A percentile compares a stretch with the other conserved stretches of the same genome.
phyloP scores from a whole-genome alignment of 2,329 filamentous ascomycete genomes.

The Neobulgaria alba region DNA sequence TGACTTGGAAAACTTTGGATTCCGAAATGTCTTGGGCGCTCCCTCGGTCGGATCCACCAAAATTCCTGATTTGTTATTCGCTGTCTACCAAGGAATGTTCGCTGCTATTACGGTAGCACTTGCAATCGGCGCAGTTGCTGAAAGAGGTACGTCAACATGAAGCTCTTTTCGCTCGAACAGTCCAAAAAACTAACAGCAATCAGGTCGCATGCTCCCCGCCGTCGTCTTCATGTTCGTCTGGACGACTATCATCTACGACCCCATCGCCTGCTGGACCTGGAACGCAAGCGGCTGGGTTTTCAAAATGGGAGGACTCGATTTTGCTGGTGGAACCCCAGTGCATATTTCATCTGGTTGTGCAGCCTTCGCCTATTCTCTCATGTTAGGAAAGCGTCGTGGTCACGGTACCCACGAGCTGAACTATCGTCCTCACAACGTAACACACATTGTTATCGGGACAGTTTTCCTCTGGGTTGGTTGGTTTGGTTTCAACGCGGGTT shows the following conservation, averaged over 20 bases:
- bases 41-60: slow-evolving; percentile 66
- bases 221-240: slow-evolving; percentile 91
- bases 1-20: slow-evolving; percentile 69
- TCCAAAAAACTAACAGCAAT: background rate
- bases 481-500: slow-evolving; percentile 92
- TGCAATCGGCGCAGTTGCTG: slow-evolving; percentile 75
- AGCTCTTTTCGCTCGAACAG: background rate
- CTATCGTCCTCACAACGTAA: slow-evolving; percentile 88
- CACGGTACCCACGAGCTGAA: slow-evolving; percentile 84
- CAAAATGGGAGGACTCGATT: slow-evolving; percentile 74
- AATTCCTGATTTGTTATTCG: slow-evolving; percentile 78
- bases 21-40: slow-evolving; percentile 64
- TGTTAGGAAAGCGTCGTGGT: slow-evolving; percentile 64
- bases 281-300: slow-evolving; percentile 75
- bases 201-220: slow-evolving; percentile 41
- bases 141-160: slow-evolving; percentile 59
- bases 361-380: slow-evolving; percentile 82
- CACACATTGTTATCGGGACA: slow-evolving; percentile 84
- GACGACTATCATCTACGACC: slow-evolving; percentile 84
- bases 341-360: slow-evolving; percentile 79
- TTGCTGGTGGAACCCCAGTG: slow-evolving; percentile 83
- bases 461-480: slow-evolving; percentile 93
- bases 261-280: slow-evolving; percentile 94
- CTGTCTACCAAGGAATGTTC: slow-evolving; percentile 84
- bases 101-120: slow-evolving; percentile 79